A percentile compares a stretch with the other conserved stretches of the same genome.
phyloP scores from a whole-genome alignment of 257 asterid species.

The Striga asiatica region DNA sequence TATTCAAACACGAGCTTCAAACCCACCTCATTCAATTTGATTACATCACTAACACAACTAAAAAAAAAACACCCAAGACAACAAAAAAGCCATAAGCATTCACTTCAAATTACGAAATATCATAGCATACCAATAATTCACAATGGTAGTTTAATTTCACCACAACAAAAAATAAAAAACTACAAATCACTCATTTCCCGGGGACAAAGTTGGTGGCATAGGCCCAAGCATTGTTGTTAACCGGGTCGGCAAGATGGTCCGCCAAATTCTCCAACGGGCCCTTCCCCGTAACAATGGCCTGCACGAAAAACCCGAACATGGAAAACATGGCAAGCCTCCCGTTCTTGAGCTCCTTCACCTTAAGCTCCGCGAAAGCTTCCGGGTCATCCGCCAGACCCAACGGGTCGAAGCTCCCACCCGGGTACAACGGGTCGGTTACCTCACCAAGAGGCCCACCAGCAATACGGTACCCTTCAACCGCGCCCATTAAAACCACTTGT shows the following conservation, averaged over 20 bases:
- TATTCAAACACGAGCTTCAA: too few relatives aligned
- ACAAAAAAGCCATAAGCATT: too few relatives aligned
- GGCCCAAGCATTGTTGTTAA: slow-evolving; percentile 46
- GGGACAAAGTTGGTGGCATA: slow-evolving; percentile 39
- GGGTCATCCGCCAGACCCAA: slow-evolving; percentile 43
- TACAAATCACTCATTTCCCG: slow-evolving; percentile 19
- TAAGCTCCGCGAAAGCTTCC: slow-evolving; percentile 49
- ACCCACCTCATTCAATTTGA: too few relatives aligned
- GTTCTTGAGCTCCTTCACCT: slow-evolving; percentile 50
- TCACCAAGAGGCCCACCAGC: slow-evolving; percentile 47
- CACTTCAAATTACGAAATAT: slow-evolving; percentile 6
- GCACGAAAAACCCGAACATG: slow-evolving; percentile 52
- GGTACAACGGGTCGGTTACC: slow-evolving; percentile 36
- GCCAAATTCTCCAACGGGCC: slow-evolving; percentile 45
- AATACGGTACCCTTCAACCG: slow-evolving; percentile 44
- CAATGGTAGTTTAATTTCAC: slow-evolving; percentile 9
- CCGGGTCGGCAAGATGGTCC: slow-evolving; percentile 43
- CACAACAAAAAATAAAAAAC: neutral
- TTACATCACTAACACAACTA: too few relatives aligned
- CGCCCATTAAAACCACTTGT: slow-evolving; percentile 40
- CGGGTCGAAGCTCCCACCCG: slow-evolving; percentile 47
- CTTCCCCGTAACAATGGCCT: slow-evolving; percentile 50
- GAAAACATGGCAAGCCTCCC: slow-evolving; percentile 58
- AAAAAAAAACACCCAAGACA: too few relatives aligned
- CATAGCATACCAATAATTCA: slow-evolving; percentile 2